Conservation (phyloP, 2,329 filamentous ascomycete species). For the Aspergillus melleus region DNA sequence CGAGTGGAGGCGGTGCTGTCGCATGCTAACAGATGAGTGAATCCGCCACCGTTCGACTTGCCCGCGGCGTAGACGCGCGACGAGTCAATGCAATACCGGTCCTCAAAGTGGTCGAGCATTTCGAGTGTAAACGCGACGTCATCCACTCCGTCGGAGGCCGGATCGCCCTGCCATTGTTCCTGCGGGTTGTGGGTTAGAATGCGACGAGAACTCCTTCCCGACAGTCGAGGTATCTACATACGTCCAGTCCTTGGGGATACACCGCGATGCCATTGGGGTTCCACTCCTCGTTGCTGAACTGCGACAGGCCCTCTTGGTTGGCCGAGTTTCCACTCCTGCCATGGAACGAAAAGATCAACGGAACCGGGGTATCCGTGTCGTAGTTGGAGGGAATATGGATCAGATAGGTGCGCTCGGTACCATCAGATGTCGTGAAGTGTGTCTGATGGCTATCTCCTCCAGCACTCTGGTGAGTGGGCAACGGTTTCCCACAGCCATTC, state of each 20-base stretch:
- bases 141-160: slow-evolving; percentile 37
- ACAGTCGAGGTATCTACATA: slow-evolving; percentile 15
- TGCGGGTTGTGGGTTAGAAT: not conserved
- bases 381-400: slow-evolving; percentile 35
- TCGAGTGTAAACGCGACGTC: slow-evolving; percentile 49
- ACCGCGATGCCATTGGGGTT: slow-evolving; percentile 48
- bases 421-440: slow-evolving; percentile 18
- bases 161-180: slow-evolving; percentile 47
- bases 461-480: slow-evolving; percentile 11
- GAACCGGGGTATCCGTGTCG: slow-evolving; percentile 33
- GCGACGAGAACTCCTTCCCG: not conserved
- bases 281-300: slow-evolving; percentile 46
- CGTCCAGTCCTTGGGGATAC: slow-evolving; percentile 46
- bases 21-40: slow-evolving; percentile 51
- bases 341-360: slow-evolving; percentile 53
- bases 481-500: slow-evolving; percentile 18
- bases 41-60: slow-evolving; percentile 58
- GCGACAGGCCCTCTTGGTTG: slow-evolving; percentile 44
- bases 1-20: slow-evolving; percentile 40
- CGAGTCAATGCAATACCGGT: slow-evolving; percentile 48
- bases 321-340: slow-evolving; percentile 40
- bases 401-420: slow-evolving; percentile 22
- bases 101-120: slow-evolving; percentile 42
- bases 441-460: slow-evolving; percentile 6
- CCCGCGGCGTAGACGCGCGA: slow-evolving; percentile 48